Conservation (phyloP, 2,329 filamentous ascomycete genomes). For the Cytospora piceicola region DNA sequence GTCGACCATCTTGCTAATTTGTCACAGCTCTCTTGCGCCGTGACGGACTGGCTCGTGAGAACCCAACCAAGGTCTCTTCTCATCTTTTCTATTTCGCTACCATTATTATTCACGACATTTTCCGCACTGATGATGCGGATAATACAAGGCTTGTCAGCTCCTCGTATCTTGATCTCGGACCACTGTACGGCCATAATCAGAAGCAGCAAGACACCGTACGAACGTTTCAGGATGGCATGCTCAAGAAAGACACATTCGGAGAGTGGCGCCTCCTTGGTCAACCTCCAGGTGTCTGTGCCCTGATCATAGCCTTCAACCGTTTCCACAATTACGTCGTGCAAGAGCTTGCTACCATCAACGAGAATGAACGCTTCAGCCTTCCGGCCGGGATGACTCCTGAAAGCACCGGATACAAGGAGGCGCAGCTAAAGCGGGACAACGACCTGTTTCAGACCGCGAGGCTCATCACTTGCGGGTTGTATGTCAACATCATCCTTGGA, state of each 20-base stretch:
- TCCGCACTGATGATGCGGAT: constrained; percentile 67
- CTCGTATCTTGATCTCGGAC: constrained; percentile 74
- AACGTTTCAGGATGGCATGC: constrained; percentile 44
- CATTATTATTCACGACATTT: constrained; percentile 66
- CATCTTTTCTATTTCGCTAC: constrained; percentile 50
- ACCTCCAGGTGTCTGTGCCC: constrained; percentile 67
- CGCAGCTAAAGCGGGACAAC: constrained; percentile 45
- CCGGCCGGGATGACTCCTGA: neutral
- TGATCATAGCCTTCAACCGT: constrained; percentile 70
- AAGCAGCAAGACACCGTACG: constrained; percentile 61
- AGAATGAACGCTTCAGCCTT: constrained; percentile 63
- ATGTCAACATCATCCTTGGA: constrained; percentile 59
- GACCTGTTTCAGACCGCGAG: constrained; percentile 61
- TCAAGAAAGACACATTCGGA: constrained; percentile 73
- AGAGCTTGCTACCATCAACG: constrained; percentile 64
- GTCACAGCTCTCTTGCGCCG: constrained; percentile 39
- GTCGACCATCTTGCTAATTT: constrained; percentile 73
- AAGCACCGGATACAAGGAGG: constrained; percentile 32
- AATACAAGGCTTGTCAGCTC: constrained; percentile 68
- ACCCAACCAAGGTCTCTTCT: constrained; percentile 17
- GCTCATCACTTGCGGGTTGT: constrained; percentile 57
- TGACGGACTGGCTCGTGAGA: constrained; percentile 9
- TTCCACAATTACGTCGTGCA: constrained; percentile 70
- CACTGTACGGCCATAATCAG: constrained; percentile 73
- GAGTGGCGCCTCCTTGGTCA: constrained; percentile 68